Evolutionary conservation across 345 rosid species (phyloP), one percentile per base, ranked within the genome.

Genomic region (Syzygium jambos): DNA sequence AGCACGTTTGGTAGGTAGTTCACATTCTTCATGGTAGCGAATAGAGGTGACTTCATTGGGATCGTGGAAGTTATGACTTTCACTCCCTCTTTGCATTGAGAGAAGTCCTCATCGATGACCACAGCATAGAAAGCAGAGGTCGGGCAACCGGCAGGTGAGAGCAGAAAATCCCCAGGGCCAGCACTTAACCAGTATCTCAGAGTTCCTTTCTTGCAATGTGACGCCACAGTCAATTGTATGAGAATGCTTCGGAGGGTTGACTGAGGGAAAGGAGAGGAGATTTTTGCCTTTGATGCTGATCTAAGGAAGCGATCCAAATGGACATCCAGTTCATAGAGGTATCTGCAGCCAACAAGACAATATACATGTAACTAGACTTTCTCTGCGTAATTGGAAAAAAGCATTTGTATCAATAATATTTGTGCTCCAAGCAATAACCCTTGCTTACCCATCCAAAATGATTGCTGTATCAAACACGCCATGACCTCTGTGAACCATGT

Each of bases 401-500:
- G 80, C 46, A 73, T 34, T 73, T 73, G 27, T 73, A 34, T 73
- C 25, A 38, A 34, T 19, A 73, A 34, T 11, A 73, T 73, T 65
- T 86, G 11, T 46, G 52, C 53, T 22, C 43, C 84, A 38, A 41
- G 41, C 27, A 13, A 55, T 38, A 41, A 34, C 43, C 84, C 46
- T 7, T 51, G 54, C 91, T 52, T 93, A 95, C 96, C 96, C 95
- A 68, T 95, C 93, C 51, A 93, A 85, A 83, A 95, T 89, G 56
- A 92, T 91, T 34, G 96, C 90, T n/a, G 97, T 94, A 89, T 95
- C 97, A 52, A 95, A 95, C 87, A 95, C 96, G 3, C 95, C 95
- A 56, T 94, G 97, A 9, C 97, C 95, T 80, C 95, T 91, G 87
- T 95, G 97, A 88, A 94, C 97, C 95, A 93, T 95, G 90, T 95